Conservation (phyloP, 2,329 filamentous ascomycete genomes). For the Sporothrix luriei region DNA sequence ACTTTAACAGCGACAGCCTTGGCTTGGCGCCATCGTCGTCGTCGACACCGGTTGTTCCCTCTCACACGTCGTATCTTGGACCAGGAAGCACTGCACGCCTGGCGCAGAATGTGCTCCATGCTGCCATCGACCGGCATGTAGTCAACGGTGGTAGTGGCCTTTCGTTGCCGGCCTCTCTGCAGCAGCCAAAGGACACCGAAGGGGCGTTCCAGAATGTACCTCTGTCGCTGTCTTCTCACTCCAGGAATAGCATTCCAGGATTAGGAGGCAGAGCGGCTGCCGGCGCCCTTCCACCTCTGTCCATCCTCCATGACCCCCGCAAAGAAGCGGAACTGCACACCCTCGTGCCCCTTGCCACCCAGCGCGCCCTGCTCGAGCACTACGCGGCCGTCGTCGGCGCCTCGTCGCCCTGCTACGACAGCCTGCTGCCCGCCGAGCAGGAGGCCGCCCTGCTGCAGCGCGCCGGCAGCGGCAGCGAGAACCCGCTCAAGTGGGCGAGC, state of each 20-base stretch:
- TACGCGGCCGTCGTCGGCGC: not conserved
- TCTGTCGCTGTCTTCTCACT: not conserved
- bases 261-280: no score
- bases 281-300: not conserved
- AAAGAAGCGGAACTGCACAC: slow-evolving; percentile 16
- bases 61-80: not conserved
- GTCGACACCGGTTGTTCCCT: not conserved
- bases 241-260: not conserved
- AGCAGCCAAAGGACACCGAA: not conserved
- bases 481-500: slow-evolving; percentile 19
- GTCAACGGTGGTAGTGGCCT: not conserved
- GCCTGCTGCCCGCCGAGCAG: slow-evolving; percentile 9
- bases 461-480: slow-evolving; percentile 13
- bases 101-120: not conserved
- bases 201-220: not conserved
- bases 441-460: not conserved
- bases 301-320: slow-evolving; percentile 1
- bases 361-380: slow-evolving; percentile 3
- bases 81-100: not conserved
- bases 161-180: not conserved
- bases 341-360: not conserved
- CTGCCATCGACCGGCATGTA: not conserved
- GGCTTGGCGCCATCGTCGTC: no score
- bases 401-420: slow-evolving; percentile 7
- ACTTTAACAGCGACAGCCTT: not conserved